Evolutionary conservation across 2,329 filamentous ascomycete species (phyloP), one percentile per base, ranked within the genome.

Genomic region (Microdochium nivale): DNA sequence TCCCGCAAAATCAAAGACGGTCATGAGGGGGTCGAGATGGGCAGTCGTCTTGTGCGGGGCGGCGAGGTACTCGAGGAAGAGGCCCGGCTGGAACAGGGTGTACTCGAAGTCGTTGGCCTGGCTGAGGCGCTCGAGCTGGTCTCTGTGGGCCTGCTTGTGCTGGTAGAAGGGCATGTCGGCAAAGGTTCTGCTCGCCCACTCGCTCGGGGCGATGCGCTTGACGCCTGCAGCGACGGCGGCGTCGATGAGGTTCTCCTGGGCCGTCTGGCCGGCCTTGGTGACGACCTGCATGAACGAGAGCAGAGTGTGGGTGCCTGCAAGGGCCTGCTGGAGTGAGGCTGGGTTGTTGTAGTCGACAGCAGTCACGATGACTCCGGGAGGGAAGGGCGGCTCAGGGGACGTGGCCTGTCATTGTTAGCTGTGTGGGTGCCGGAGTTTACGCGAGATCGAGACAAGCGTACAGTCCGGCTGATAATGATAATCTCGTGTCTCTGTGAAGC

Each of bases 161-260:
- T 62, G 59, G 59, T 76, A 83, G 65, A 72, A 77, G 1, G 72
- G 62, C 53, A 80, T 68, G 14, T 71, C 52, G 49, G 16, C 23
- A 44, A 48, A 49, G 13, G 27, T 27, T 40, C 60, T 62, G 73
- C 64, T 65, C 23, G 61, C 66, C 55, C 76, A 87, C 56, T 87
- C 84, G 33, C 78, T 79, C 1, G 82, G 80, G 1, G 84, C 73
- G 60, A 82, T 84, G 7, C 80, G 73, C 56, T 77, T 76, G 5
- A 86, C 81, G 1, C 80, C 79, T 1, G 80, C 81, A 2, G 69
- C 67, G 37, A 83, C 70, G 7, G 79, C 72, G 1, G 81, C 83
- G 52, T 85, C 78, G 49, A 85, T 78, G 47, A 86, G 65, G 30
- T 72, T 73, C 53, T 70, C 73, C 58, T 85, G 81, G 0, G 75